These are phyloP conservation scores for Candida krabiensis DNA, from an alignment of 805 yeast species.

Conservation along the genomic window DNA sequence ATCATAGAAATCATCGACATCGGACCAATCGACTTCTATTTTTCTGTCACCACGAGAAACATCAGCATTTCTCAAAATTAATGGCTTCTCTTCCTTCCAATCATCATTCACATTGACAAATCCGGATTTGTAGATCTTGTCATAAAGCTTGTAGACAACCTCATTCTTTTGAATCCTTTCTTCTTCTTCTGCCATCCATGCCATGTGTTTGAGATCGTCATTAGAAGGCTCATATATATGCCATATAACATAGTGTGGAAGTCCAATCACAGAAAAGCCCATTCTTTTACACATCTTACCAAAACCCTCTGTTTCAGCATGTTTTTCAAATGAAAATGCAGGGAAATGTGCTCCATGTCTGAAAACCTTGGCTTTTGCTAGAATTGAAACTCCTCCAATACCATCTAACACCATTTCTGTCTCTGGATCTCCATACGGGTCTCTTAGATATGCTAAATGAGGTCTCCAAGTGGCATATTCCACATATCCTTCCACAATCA, in stretches of 20 bases:
- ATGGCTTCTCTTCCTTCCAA: slow-evolving; percentile 72
- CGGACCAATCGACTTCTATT: slow-evolving; percentile 69
- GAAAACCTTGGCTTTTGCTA: slow-evolving; percentile 85
- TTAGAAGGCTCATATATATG: slow-evolving; percentile 94
- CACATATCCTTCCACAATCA: slow-evolving; percentile 95
- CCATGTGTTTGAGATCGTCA: slow-evolving; percentile 83
- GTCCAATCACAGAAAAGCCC: slow-evolving; percentile 85
- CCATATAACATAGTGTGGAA: slow-evolving; percentile 96
- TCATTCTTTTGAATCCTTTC: slow-evolving; percentile 61
- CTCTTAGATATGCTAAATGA: slow-evolving; percentile 90
- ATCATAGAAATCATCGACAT: slow-evolving; percentile 43
- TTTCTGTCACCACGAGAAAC: slow-evolving; percentile 42
- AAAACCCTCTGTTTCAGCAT: slow-evolving; percentile 97
- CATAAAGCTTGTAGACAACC: slow-evolving; percentile 62
- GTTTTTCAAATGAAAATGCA: slow-evolving; percentile 92
- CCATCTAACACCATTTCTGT: slow-evolving; percentile 94
- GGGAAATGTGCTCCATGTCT: slow-evolving; percentile 92
- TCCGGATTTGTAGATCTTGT: slow-evolving; percentile 73
- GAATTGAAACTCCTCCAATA: slow-evolving; percentile 94
- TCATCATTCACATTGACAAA: slow-evolving; percentile 71
- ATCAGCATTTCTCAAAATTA: slow-evolving; percentile 78
- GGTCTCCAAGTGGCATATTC: slow-evolving; percentile 99
- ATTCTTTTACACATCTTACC: slow-evolving; percentile 85
- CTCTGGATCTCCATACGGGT: slow-evolving; percentile 92
- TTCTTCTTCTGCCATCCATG: slow-evolving; percentile 85